phyloP scores from a whole-genome alignment of 257 asterid genomes.

The Nicotiana knightiana region DNA sequence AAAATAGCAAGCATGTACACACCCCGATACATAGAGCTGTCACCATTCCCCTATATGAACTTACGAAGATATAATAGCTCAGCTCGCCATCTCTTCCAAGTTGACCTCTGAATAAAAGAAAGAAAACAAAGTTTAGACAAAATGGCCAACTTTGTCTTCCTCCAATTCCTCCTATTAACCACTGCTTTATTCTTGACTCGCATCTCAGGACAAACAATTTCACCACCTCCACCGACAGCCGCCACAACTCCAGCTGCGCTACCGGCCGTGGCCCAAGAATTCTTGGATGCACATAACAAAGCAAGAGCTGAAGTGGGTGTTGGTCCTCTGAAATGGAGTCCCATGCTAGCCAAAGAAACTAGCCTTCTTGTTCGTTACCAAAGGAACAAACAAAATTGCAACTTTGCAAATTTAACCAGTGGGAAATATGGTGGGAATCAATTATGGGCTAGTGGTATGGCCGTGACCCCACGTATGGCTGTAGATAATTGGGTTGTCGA shows the following conservation, averaged over 20 bases:
- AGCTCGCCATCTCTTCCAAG: neutral
- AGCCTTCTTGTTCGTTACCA: slow-evolving; percentile 59
- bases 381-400: slow-evolving; percentile 61
- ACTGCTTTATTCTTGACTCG: neutral
- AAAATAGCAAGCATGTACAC: too few species aligned
- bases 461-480: slow-evolving; percentile 40
- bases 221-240: slow-evolving; percentile 22
- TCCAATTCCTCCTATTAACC: neutral
- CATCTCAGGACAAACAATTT: slow-evolving; percentile 19
- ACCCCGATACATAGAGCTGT: too few species aligned
- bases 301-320: slow-evolving; percentile 80
- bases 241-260: slow-evolving; percentile 3
- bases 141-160: neutral
- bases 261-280: slow-evolving; percentile 32
- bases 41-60: neutral
- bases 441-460: slow-evolving; percentile 53
- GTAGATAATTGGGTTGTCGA: slow-evolving; percentile 78
- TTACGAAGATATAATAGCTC: neutral
- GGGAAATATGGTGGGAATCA: slow-evolving; percentile 79
- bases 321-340: slow-evolving; percentile 63
- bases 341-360: slow-evolving; percentile 54
- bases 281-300: slow-evolving; percentile 57
- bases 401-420: slow-evolving; percentile 47
- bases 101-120: neutral
- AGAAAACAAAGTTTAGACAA: neutral